Percentiles rank a stretch among this genome's conserved stretches.
phyloP scores from a whole-genome alignment of 2,329 filamentous ascomycete genomes.

The Fusarium bactridioides region DNA sequence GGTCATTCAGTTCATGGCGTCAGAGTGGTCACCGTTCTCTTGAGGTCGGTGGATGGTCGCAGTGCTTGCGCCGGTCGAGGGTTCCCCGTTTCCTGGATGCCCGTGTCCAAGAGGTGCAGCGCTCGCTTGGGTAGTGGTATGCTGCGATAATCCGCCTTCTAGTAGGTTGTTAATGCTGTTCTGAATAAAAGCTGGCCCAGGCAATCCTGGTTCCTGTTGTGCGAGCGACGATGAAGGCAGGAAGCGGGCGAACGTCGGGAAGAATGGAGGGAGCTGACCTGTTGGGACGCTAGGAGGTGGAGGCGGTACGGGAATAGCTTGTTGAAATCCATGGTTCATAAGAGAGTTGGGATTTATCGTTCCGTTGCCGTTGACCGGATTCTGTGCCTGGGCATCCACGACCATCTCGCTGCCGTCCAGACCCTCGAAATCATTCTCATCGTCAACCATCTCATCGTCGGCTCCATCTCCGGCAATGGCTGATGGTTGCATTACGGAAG shows the following conservation, averaged over 20 bases:
- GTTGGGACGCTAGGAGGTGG: slow-evolving; percentile 33
- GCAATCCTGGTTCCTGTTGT: slow-evolving; percentile 24
- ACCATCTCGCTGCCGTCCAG: slow-evolving; percentile 51
- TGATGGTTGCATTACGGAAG: slow-evolving; percentile 8
- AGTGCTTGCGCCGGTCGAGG: slow-evolving; percentile 47
- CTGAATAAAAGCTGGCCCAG: slow-evolving; percentile 36
- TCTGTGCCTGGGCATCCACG: slow-evolving; percentile 45
- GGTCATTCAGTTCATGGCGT: slow-evolving; percentile 35
- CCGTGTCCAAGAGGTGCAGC: slow-evolving; percentile 41
- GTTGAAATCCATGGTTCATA: slow-evolving; percentile 23
- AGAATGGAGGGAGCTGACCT: slow-evolving; percentile 37
- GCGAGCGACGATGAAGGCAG: slow-evolving; percentile 26
- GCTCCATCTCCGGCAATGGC: slow-evolving; percentile 43
- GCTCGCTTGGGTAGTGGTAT: slow-evolving; percentile 38
- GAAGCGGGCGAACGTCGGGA: slow-evolving; percentile 27
- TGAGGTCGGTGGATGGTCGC: slow-evolving; percentile 46
- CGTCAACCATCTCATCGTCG: slow-evolving; percentile 55
- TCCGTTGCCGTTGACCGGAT: slow-evolving; percentile 30
- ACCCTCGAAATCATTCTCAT: slow-evolving; percentile 55
- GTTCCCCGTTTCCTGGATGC: slow-evolving; percentile 35
- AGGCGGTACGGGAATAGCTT: slow-evolving; percentile 42
- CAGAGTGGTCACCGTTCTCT: slow-evolving; percentile 26
- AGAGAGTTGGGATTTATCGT: slow-evolving; percentile 3
- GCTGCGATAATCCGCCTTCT: slow-evolving; percentile 33
- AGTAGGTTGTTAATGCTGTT: slow-evolving; percentile 43